Conservation (phyloP, 1,284 basidiomycete genomes). For the Sporisorium reilianum region DNA sequence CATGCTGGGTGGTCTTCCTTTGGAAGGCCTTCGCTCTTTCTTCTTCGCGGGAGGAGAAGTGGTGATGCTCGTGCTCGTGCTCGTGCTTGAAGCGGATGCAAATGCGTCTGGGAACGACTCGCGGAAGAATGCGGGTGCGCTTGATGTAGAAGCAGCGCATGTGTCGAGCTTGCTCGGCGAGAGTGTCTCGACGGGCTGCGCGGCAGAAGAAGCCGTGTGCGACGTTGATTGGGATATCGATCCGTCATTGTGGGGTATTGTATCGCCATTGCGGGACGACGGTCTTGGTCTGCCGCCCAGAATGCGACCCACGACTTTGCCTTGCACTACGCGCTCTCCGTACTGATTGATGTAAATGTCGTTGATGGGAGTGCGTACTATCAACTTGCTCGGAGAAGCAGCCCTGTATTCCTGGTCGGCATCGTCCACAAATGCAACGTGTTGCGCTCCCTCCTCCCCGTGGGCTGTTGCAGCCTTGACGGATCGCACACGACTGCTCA, state of each 20-base stretch:
- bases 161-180: background rate
- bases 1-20: slow-evolving; percentile 15
- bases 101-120: slow-evolving; percentile 50
- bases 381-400: slow-evolving; percentile 22
- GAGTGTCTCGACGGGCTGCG: background rate
- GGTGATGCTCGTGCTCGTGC: background rate
- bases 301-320: slow-evolving; percentile 45
- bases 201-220: background rate
- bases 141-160: background rate
- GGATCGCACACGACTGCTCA: slow-evolving; percentile 27
- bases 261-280: slow-evolving; percentile 5
- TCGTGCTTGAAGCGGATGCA: background rate
- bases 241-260: background rate
- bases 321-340: slow-evolving; percentile 46
- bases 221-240: background rate
- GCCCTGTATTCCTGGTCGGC: slow-evolving; percentile 2
- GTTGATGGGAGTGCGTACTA: slow-evolving; percentile 25
- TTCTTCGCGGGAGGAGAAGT: slow-evolving; percentile 8
- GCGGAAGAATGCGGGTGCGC: slow-evolving; percentile 50
- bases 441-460: background rate
- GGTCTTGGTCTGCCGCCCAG: slow-evolving; percentile 43
- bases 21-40: slow-evolving; percentile 16
- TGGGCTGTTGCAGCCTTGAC: slow-evolving; percentile 26
- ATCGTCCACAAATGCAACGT: background rate
- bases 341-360: slow-evolving; percentile 56